Percentiles rank a stretch among this genome's conserved stretches.
Conservation (phyloP, 495 filamentous ascomycete genomes). For the Chaetomidium leptoderma region DNA sequence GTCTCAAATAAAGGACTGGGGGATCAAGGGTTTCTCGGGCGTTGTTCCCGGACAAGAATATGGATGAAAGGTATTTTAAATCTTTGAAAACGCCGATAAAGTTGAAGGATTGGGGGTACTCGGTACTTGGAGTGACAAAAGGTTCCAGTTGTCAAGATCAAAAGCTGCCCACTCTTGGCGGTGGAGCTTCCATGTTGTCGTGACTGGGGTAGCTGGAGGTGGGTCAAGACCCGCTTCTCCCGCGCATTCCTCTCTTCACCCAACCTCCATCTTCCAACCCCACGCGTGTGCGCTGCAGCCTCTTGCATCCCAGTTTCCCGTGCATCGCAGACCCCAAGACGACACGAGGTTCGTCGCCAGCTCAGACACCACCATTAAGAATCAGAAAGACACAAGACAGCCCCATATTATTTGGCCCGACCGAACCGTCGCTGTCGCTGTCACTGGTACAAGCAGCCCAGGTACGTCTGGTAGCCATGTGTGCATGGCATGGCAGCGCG, state of each 20-base stretch:
- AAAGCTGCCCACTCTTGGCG: slow-evolving; percentile 21
- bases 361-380: slow-evolving; percentile 30
- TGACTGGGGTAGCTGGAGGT: slow-evolving; percentile 16
- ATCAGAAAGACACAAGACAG: not conserved
- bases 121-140: slow-evolving; percentile 7
- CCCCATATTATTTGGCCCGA: slow-evolving; percentile 3
- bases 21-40: too few relatives aligned
- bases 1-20: too few relatives aligned
- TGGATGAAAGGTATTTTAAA: too few relatives aligned
- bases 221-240: slow-evolving; percentile 32
- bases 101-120: not conserved
- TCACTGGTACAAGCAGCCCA: slow-evolving; percentile 9
- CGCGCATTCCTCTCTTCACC: slow-evolving; percentile 29
- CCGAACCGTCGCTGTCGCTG: not conserved
- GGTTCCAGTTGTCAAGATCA: not conserved
- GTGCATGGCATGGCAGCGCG: slow-evolving; percentile 10
- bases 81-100: not conserved
- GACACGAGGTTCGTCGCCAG: slow-evolving; percentile 26
- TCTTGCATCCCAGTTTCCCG: slow-evolving; percentile 35
- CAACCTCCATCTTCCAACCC: slow-evolving; percentile 29
- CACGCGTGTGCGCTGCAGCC: slow-evolving; percentile 31
- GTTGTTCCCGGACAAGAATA: too few relatives aligned
- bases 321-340: slow-evolving; percentile 33
- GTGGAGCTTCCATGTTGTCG: slow-evolving; percentile 32
- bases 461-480: slow-evolving; percentile 14